A percentile compares a stretch with the other conserved stretches of the same genome.
These are phyloP conservation scores for Atkinsonella hypoxylon DNA, from an alignment of 2,329 filamentous ascomycete genomes.

Conservation along the genomic window DNA sequence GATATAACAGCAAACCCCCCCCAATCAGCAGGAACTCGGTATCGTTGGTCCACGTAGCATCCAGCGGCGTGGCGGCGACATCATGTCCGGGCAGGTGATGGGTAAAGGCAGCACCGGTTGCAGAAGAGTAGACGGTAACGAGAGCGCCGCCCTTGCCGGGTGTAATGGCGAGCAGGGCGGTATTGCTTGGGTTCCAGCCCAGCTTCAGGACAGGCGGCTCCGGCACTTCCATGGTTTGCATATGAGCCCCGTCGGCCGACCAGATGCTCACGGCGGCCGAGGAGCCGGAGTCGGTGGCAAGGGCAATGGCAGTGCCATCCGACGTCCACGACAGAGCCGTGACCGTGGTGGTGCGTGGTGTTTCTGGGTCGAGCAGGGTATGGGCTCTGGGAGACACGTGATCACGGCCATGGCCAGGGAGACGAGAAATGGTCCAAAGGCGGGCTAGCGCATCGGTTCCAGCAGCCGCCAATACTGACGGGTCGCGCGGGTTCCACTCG, in stretches of 20 bases:
- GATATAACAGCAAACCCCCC: conserved; percentile 38
- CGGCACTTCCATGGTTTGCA: conserved; percentile 42
- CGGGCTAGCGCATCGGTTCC: conserved; percentile 60
- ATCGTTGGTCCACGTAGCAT: conserved; percentile 48
- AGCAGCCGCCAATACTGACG: conserved; percentile 53
- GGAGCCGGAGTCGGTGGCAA: conserved; percentile 43
- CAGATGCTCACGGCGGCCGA: conserved; percentile 44
- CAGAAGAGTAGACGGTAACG: conserved; percentile 41
- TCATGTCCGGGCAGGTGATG: conserved; percentile 38
- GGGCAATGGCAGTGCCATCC: conserved; percentile 42
- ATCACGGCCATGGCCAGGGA: conserved; percentile 28
- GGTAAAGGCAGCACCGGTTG: conserved; percentile 31
- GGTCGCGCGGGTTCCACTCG: conserved; percentile 56
- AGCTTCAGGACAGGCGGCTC: conserved; percentile 52
- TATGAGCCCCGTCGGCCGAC: conserved; percentile 37
- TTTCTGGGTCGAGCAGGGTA: conserved; percentile 39
- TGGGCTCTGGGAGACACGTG: conserved; percentile 26
- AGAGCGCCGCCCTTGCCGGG: conserved; percentile 41
- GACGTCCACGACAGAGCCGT: conserved; percentile 50
- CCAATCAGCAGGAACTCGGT: conserved; percentile 47
- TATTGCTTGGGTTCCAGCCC: conserved; percentile 45
- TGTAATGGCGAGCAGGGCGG: conserved; percentile 44
- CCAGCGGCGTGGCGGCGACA: conserved; percentile 37
- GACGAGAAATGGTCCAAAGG: conserved; percentile 52
- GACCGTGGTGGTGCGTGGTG: conserved; percentile 38